Conservation (phyloP, 306 rosid species). For the Pyrus betulifolia region DNA sequence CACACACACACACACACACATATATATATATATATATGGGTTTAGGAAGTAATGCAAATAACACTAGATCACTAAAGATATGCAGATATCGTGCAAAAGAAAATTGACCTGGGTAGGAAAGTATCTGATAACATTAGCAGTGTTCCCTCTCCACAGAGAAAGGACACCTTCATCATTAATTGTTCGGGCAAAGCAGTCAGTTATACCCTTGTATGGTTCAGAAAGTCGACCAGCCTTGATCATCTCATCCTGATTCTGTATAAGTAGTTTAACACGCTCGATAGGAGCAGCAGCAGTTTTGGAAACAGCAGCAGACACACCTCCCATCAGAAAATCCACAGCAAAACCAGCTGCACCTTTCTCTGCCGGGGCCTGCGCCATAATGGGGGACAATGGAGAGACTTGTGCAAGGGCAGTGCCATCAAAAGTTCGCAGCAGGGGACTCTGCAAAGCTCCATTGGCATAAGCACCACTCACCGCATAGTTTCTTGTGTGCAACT, state of each 20-base stretch:
- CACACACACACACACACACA: too few relatives aligned
- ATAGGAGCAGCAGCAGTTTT: constrained; percentile 93
- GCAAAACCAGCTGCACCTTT: constrained; percentile 49
- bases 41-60: not conserved
- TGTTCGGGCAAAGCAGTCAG: constrained; percentile 77
- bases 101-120: constrained; percentile 78
- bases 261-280: constrained; percentile 70
- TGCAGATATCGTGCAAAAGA: not conserved
- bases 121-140: constrained; percentile 89
- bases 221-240: constrained; percentile 67
- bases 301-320: constrained; percentile 90
- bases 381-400: constrained; percentile 26
- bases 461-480: constrained; percentile 15
- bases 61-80: not conserved
- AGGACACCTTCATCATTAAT: constrained; percentile 73
- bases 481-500: constrained; percentile 22
- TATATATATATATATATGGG: not conserved
- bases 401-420: constrained; percentile 34
- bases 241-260: constrained; percentile 92
- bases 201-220: constrained; percentile 76
- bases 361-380: constrained; percentile 61
- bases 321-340: constrained; percentile 82
- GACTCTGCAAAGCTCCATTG: constrained; percentile 38
- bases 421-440: constrained; percentile 18
- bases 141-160: constrained; percentile 86